A percentile compares a stretch with the other conserved stretches of the same genome.
These are phyloP conservation scores for Mycena venus DNA, from an alignment of 768 basidiomycete species.

Conservation along the genomic window DNA sequence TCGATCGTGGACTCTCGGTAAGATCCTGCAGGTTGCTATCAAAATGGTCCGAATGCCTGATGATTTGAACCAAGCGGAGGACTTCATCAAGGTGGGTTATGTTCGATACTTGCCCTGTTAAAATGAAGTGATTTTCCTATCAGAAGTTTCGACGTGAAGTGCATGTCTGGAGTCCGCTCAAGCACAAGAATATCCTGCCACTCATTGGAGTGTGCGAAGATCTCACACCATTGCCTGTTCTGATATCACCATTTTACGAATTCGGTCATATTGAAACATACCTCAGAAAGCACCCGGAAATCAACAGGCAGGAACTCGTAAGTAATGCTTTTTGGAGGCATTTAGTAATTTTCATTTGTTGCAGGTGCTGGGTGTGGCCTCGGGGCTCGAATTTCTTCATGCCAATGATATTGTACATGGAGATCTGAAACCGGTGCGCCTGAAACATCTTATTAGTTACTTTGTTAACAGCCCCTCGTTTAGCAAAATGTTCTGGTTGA, in stretches of 20 bases:
- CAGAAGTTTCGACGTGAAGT: conserved; percentile 23
- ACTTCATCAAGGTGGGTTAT: neutral
- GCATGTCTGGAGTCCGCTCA: conserved; percentile 11
- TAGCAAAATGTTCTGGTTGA: conserved; percentile 31
- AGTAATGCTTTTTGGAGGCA: neutral
- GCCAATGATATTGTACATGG: conserved; percentile 1
- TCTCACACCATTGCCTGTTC: conserved; percentile 17
- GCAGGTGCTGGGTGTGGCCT: neutral
- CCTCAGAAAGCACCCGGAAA: neutral
- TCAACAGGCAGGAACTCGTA: conserved; percentile 6
- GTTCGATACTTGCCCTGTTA: neutral
- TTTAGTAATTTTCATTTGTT: neutral
- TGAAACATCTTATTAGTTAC: too few relatives aligned
- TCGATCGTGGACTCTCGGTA: too few relatives aligned
- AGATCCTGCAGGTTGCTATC: conserved; percentile 25
- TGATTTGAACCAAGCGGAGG: conserved; percentile 12
- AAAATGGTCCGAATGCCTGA: conserved; percentile 25
- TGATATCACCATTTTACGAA: conserved; percentile 29
- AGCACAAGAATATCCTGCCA: conserved; percentile 24
- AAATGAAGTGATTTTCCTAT: neutral
- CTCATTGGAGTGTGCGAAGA: conserved; percentile 28
- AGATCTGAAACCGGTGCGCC: conserved; percentile 21
- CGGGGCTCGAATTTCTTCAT: conserved; percentile 7
- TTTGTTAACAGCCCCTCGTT: too few relatives aligned
- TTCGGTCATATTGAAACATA: conserved; percentile 22